Conservation (phyloP, 192 early-diverging fungal genomes). For the Mortierella hygrophila region DNA sequence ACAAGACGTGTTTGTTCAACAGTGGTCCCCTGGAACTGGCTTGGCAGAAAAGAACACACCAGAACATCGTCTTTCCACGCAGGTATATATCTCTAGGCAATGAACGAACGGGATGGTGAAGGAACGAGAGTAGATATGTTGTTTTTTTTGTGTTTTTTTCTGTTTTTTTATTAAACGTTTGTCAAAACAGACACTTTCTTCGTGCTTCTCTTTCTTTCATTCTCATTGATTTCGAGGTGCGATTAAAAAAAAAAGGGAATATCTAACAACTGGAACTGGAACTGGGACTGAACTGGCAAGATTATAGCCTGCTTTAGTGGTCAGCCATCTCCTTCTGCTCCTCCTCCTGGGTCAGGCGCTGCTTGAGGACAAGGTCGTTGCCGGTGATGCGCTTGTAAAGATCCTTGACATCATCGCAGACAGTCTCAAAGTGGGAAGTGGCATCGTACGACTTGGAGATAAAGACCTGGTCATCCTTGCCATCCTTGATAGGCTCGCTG, state of each 20-base stretch:
- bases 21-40: neutral
- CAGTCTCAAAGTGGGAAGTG: conserved; percentile 99
- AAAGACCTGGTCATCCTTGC: conserved; percentile 86
- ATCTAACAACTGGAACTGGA: neutral
- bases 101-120: neutral
- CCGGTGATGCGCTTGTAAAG: conserved; percentile 89
- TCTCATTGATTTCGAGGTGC: neutral
- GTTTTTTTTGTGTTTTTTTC: neutral
- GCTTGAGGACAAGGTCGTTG: conserved; percentile 81
- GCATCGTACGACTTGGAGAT: conserved; percentile 98
- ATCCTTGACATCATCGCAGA: conserved; percentile 95
- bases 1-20: neutral
- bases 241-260: neutral
- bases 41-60: neutral
- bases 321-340: conserved; percentile 60
- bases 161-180: neutral
- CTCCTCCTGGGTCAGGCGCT: conserved; percentile 71
- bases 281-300: neutral
- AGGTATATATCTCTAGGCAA: neutral
- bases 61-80: neutral
- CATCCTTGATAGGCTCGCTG: conserved; percentile 90
- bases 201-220: neutral
- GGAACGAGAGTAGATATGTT: neutral
- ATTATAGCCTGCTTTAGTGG: conserved; percentile 1
- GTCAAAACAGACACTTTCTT: neutral